A percentile compares a stretch with the other conserved stretches of the same genome.
Conservation (phyloP, 345 rosid species). For the Arabidopsis arenosa region DNA sequence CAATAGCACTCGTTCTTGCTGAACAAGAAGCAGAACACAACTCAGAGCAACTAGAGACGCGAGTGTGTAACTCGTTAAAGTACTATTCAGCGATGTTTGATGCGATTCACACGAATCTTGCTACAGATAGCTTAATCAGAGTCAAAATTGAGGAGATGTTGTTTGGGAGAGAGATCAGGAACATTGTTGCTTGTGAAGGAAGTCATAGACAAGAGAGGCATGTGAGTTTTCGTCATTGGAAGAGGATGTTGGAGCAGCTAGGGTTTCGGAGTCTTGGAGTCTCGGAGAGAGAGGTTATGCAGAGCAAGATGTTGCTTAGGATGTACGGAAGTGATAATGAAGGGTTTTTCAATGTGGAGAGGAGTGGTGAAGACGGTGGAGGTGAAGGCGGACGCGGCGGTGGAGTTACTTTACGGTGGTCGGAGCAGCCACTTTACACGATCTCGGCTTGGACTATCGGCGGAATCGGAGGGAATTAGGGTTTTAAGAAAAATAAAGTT, state of each 20-base stretch:
- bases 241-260: conserved; percentile 78
- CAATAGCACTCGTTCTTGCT: conserved; percentile 62
- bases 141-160: conserved; percentile 82
- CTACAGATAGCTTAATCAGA: conserved; percentile 68
- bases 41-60: conserved; percentile 54
- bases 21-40: conserved; percentile 90
- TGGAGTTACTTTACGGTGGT: conserved; percentile 77
- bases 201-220: conserved; percentile 87
- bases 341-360: conserved; percentile 52
- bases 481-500: not conserved
- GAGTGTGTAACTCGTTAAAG: conserved; percentile 74
- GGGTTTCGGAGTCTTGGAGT: conserved; percentile 67
- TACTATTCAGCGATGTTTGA: conserved; percentile 86
- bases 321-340: conserved; percentile 60
- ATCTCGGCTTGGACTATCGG: conserved; percentile 86
- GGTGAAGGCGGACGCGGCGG: conserved; percentile 5
- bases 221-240: conserved; percentile 68
- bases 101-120: conserved; percentile 63
- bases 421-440: conserved; percentile 83
- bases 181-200: conserved; percentile 90
- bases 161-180: conserved; percentile 83
- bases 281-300: conserved; percentile 77
- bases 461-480: conserved; percentile 66
- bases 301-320: conserved; percentile 83
- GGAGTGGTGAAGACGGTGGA: conserved; percentile 48